Evolutionary conservation across 2,329 filamentous ascomycete genomes (phyloP), one percentile per base, ranked within the genome.

Genomic region (Colletotrichum viniferum): DNA sequence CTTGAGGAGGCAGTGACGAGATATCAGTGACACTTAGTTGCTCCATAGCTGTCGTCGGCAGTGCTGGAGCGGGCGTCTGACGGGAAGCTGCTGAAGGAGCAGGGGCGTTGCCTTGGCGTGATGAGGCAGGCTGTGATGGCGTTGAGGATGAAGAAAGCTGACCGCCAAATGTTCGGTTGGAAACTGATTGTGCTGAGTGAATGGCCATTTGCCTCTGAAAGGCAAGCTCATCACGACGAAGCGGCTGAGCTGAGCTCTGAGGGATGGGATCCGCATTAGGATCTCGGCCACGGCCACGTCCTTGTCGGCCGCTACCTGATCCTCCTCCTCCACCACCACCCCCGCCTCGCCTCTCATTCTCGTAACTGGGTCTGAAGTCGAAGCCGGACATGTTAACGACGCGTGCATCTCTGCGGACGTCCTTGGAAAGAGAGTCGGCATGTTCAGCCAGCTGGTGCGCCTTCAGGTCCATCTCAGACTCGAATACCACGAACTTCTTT

Each of bases 401-500:
- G 66, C 96, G 91, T 6, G 95, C 95, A 82, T 98, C 96, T 80
- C 95, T 90, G 71, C 96, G 89, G 3, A 94, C 92, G 78, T 96
- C 94, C 81, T 98, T 98, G 10, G 95, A 95, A 28, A 97, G 83
- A 0, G 93, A 91, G 79, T 93, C 92, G 0, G 93, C 95, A 82
- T 99, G 97, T 69, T 93, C 91, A 79, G 94, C 93, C 12, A 99
- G 86, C 82, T 98, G 95, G 85, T 99, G 97, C 4, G 94, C 97
- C 83, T 98, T 98, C 62, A 99, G 86, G 81, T 99, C 97, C 88
- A 99, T 93, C 81, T 98, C 95, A 0, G 96, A 96, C 71, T 95
- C 95, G 79, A 99, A 99, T 1, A 98, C 97, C 34, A 98, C 94
- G 82, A 98, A 98, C 83, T 98, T 98, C 90, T 98, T 98, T 79